Evolutionary conservation across 495 filamentous ascomycete genomes (phyloP).

Genomic region (Paragyromitra xinjiangensis): DNA sequence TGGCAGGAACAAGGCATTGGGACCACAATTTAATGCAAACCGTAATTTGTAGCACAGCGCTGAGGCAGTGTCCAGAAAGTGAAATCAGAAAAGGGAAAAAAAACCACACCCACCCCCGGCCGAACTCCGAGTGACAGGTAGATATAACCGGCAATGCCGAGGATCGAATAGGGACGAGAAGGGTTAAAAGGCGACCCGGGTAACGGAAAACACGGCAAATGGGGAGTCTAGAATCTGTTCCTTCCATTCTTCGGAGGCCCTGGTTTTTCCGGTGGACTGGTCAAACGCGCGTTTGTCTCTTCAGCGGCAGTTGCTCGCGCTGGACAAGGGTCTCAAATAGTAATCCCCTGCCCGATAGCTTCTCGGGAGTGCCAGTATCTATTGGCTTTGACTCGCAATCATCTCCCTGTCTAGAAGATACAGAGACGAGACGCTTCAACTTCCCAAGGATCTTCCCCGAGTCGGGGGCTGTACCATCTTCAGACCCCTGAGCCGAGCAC

Average conservation of each 20-base stretch:
- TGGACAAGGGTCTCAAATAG: neutral
- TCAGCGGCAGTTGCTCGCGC: neutral
- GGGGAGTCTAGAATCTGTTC: neutral
- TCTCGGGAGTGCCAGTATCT: neutral
- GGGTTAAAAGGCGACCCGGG: neutral
- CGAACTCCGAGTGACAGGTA: slow-evolving; percentile 1
- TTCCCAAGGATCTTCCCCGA: neutral
- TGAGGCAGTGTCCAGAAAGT: neutral
- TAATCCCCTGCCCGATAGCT: neutral
- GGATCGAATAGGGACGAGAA: neutral
- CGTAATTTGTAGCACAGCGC: neutral
- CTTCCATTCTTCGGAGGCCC: neutral
- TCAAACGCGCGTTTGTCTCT: neutral
- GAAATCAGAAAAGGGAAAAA: neutral
- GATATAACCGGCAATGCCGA: slow-evolving; percentile 7
- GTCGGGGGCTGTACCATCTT: neutral
- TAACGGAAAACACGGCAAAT: slow-evolving; percentile 7
- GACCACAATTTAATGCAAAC: neutral
- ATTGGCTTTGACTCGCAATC: neutral
- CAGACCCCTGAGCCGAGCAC: neutral
- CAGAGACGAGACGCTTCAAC: neutral
- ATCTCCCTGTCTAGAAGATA: neutral
- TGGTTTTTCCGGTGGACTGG: neutral
- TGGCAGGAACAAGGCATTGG: neutral
- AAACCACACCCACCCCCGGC: neutral